These are phyloP conservation scores for Fraxinus floribunda DNA, from an alignment of 305 asterid species.

Conservation along the genomic window DNA sequence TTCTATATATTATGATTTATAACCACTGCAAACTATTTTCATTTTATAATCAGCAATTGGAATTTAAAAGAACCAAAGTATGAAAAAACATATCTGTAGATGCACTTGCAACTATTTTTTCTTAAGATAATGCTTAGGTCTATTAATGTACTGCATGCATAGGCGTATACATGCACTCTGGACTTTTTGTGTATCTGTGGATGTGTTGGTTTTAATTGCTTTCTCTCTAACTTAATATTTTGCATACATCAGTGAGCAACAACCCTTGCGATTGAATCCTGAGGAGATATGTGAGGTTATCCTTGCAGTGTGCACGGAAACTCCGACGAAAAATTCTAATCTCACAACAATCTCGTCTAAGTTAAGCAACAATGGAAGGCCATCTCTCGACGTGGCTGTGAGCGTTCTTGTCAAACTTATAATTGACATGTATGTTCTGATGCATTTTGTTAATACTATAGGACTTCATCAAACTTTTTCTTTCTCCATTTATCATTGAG, in stretches of 20 bases:
- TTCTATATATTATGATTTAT: neutral
- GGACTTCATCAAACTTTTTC: neutral
- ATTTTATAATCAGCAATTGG: neutral
- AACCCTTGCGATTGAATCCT: conserved; percentile 86
- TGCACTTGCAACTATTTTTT: neutral
- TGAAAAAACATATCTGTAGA: neutral
- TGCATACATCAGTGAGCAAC: conserved; percentile 81
- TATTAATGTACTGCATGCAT: neutral
- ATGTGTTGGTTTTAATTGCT: conserved; percentile 23
- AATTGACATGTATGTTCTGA: conserved; percentile 88
- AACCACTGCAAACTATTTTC: neutral
- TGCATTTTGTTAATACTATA: conserved; percentile 21
- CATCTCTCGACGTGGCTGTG: conserved; percentile 95
- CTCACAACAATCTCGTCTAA: conserved; percentile 74
- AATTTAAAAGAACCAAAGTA: neutral
- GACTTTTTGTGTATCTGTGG: conserved; percentile 6
- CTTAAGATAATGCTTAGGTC: neutral
- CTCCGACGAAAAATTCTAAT: conserved; percentile 63
- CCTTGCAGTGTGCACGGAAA: conserved; percentile 90
- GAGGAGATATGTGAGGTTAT: conserved; percentile 95
- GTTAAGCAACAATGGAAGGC: conserved; percentile 81
- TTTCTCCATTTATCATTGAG: conserved; percentile 3
- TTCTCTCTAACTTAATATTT: conserved; percentile 27
- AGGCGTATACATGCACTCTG: conserved; percentile 8
- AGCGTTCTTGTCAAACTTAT: conserved; percentile 98